phyloP scores from a whole-genome alignment of 1,284 basidiomycete species.

The Malassezia equina region DNA sequence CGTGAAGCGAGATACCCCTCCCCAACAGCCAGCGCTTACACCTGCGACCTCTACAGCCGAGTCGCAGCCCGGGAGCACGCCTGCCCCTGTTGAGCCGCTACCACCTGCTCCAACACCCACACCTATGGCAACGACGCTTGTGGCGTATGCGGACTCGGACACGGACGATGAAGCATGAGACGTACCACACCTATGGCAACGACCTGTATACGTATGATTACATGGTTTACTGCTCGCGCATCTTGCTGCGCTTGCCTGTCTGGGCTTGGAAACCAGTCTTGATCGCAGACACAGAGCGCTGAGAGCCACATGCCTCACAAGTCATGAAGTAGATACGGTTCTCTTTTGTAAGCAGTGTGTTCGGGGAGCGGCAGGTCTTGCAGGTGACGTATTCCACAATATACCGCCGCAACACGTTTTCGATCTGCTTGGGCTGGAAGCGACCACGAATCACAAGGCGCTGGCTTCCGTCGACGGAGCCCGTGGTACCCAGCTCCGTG shows the following conservation, averaged over 20 bases:
- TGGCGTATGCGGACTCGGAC: background rate
- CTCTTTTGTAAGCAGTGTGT: conserved; percentile 90
- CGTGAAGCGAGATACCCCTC: background rate
- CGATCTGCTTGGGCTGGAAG: conserved; percentile 97
- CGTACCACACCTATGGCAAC: conserved; percentile 3
- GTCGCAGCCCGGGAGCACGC: background rate
- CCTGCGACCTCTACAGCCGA: background rate
- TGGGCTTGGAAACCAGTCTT: conserved; percentile 98
- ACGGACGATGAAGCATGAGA: background rate
- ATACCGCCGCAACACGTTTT: conserved; percentile 90
- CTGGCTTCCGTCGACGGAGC: conserved; percentile 82
- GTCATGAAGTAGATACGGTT: conserved; percentile 99
- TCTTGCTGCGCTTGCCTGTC: conserved; percentile 57
- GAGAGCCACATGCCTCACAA: conserved; percentile 84
- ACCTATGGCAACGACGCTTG: background rate
- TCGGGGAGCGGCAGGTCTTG: conserved; percentile 98
- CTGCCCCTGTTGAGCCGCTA: background rate
- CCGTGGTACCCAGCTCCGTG: conserved; percentile 95
- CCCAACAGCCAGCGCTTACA: background rate
- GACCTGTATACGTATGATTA: conserved; percentile 2
- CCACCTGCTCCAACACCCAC: background rate
- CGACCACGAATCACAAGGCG: conserved; percentile 92
- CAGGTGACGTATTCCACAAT: conserved; percentile 99
- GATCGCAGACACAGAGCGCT: conserved; percentile 86
- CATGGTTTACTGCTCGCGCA: conserved; percentile 17